Evolutionary conservation across 1,139 yeast genomes (phyloP).

Genomic region (Hansenula anomala): DNA sequence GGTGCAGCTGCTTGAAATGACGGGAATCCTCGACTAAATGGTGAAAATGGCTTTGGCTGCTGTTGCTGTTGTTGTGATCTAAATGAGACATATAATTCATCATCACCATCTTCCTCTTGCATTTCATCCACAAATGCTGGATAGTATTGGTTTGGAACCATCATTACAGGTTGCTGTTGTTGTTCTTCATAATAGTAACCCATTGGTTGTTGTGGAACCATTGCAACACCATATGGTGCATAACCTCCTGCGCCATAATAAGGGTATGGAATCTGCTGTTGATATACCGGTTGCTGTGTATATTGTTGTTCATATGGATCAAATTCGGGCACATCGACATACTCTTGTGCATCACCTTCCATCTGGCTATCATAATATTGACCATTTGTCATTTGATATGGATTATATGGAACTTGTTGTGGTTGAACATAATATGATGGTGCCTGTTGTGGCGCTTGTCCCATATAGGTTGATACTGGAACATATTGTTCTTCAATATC

Average conservation of each 20-base stretch:
- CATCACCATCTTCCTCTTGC: conserved; percentile 12
- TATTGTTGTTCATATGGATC: conserved; percentile 11
- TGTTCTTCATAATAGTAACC: conserved; percentile 19
- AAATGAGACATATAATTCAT: conserved; percentile 16
- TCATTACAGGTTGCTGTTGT: background rate
- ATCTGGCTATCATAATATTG: conserved; percentile 25
- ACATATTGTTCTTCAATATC: conserved; percentile 5
- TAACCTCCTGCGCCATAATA: background rate
- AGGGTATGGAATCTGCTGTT: background rate
- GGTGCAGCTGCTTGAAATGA: conserved; percentile 29
- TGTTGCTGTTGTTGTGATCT: too few species aligned
- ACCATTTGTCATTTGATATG: conserved; percentile 25
- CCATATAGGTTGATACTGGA: conserved; percentile 13
- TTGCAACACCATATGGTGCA: background rate
- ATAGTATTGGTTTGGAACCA: conserved; percentile 4
- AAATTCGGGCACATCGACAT: conserved; percentile 9
- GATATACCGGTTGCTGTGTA: conserved; percentile 5
- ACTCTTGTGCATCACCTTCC: conserved; percentile 14
- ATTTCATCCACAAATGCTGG: conserved; percentile 4
- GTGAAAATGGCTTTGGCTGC: conserved; percentile 13
- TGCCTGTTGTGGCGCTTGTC: too few species aligned
- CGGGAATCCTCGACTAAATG: conserved; percentile 27
- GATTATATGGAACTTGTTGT: conserved; percentile 9
- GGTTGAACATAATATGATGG: conserved; percentile 5
- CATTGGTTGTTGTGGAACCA: too few species aligned